Conservation (phyloP, 805 yeast genomes). For the Lipomyces yamanashiensis region DNA sequence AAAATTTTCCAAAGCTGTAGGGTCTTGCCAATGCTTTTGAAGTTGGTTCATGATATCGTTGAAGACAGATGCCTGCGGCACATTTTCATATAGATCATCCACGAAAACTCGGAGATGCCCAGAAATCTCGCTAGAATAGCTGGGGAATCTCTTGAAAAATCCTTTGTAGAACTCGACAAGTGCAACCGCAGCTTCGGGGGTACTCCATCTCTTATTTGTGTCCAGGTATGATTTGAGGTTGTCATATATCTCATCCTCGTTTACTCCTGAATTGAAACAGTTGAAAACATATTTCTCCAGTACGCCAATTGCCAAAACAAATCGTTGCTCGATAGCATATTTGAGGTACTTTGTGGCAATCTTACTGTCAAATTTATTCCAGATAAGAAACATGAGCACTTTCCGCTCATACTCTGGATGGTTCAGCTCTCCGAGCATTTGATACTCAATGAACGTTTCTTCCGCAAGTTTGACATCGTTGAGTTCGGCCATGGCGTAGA, state of each 20-base stretch:
- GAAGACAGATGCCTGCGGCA: conserved; percentile 1
- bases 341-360: conserved; percentile 18
- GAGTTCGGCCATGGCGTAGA: conserved; percentile 11
- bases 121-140: background rate
- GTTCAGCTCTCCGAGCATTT: background rate
- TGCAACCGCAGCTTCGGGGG: background rate
- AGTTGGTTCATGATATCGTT: conserved; percentile 14
- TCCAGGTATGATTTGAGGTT: background rate
- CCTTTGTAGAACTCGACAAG: background rate
- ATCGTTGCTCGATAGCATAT: conserved; percentile 6
- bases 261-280: conserved; percentile 3
- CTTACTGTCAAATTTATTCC: conserved; percentile 10
- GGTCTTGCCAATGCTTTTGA: conserved; percentile 4
- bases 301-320: conserved; percentile 4
- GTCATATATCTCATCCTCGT: background rate
- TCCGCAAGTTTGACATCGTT: conserved; percentile 19
- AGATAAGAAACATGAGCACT: conserved; percentile 9
- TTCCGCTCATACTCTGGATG: conserved; percentile 1
- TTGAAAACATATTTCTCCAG: conserved; percentile 7
- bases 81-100: conserved; percentile 1
- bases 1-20: conserved; percentile 9
- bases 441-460: conserved; percentile 3
- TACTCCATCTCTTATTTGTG: background rate
- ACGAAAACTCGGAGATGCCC: background rate
- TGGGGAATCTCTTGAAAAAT: conserved; percentile 7